These are phyloP conservation scores for Mortierella sp. DNA, from an alignment of 371 early-diverging fungal genomes.

Conservation along the genomic window DNA sequence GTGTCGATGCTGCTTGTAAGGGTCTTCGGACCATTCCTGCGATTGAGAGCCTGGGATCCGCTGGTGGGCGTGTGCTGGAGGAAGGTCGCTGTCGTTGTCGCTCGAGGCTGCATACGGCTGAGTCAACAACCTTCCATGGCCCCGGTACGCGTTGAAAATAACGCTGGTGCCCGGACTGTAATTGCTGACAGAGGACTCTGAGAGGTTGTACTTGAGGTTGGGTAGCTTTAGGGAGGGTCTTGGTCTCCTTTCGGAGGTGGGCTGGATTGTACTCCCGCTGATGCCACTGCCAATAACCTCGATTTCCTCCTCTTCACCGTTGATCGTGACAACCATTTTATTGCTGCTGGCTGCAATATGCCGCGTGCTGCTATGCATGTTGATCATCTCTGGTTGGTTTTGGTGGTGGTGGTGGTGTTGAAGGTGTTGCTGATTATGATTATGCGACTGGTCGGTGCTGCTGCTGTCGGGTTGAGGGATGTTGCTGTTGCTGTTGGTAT, in stretches of 20 bases:
- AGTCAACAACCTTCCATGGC: slow-evolving; percentile 20
- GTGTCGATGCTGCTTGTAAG: slow-evolving; percentile 13
- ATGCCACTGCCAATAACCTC: slow-evolving; percentile 42
- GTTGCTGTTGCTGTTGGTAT: slow-evolving; percentile 4
- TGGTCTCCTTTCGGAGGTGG: background rate
- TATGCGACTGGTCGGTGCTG: slow-evolving; percentile 17
- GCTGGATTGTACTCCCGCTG: slow-evolving; percentile 24
- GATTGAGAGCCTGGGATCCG: slow-evolving; percentile 1
- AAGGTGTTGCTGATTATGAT: background rate
- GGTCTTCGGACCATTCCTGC: slow-evolving; percentile 15
- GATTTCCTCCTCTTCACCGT: slow-evolving; percentile 42
- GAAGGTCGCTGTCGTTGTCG: background rate
- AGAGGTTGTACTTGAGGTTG: slow-evolving; percentile 36
- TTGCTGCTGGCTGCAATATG: background rate
- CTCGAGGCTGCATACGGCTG: slow-evolving; percentile 19
- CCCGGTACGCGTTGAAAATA: slow-evolving; percentile 42
- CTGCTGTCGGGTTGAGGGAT: background rate
- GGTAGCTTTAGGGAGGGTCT: slow-evolving; percentile 33
- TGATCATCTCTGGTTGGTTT: slow-evolving; percentile 14
- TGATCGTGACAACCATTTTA: slow-evolving; percentile 20
- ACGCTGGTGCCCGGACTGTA: slow-evolving; percentile 54
- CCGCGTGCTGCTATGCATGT: slow-evolving; percentile 3
- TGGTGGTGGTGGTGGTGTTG: background rate
- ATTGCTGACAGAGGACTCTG: slow-evolving; percentile 31
- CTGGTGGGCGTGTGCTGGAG: background rate